Percentiles rank a stretch among this genome's conserved stretches.
These are phyloP conservation scores for Nannochloropsis gaditana DNA, from an alignment of 108 stramenopile species.

Conservation along the genomic window DNA sequence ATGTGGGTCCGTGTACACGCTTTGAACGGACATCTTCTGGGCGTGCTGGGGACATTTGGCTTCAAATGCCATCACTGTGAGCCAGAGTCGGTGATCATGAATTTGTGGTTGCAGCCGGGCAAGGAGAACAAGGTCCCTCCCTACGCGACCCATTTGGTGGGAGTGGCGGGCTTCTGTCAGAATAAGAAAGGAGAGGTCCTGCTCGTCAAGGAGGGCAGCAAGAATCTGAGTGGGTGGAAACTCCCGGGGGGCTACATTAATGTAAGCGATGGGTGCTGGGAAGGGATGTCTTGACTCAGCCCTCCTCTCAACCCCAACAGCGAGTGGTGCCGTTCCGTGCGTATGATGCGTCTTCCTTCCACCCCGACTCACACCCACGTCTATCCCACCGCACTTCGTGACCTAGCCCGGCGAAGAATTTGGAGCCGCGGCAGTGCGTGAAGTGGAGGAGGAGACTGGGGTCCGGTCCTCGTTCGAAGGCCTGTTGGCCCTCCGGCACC, in stretches of 20 bases:
- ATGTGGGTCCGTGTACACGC: not conserved
- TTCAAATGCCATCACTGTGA: slow-evolving; percentile 15
- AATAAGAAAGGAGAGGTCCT: slow-evolving; percentile 12
- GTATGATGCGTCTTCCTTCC: not conserved
- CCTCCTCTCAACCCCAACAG: not conserved
- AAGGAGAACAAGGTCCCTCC: slow-evolving; percentile 27
- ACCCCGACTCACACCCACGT: not conserved
- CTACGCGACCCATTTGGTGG: slow-evolving; percentile 46
- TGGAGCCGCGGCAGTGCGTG: slow-evolving; percentile 37
- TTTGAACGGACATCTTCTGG: not conserved
- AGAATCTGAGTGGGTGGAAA: not conserved
- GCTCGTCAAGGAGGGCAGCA: not conserved
- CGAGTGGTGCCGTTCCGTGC: not conserved
- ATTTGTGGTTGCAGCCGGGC: slow-evolving; percentile 1
- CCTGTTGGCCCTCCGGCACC: slow-evolving; percentile 40
- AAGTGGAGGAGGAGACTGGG: slow-evolving; percentile 46
- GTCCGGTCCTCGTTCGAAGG: slow-evolving; percentile 31
- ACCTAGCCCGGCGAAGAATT: slow-evolving; percentile 40
- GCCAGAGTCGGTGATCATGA: not conserved
- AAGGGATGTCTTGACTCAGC: not conserved
- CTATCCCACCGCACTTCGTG: not conserved
- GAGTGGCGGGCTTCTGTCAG: slow-evolving; percentile 28
- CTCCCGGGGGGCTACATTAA: slow-evolving; percentile 10
- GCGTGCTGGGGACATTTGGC: not conserved
- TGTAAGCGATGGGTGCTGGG: not conserved